Evolutionary conservation across 148 eudicot genomes (phyloP), one percentile per base, ranked within the genome.

Genomic region (Rheum nobile): DNA sequence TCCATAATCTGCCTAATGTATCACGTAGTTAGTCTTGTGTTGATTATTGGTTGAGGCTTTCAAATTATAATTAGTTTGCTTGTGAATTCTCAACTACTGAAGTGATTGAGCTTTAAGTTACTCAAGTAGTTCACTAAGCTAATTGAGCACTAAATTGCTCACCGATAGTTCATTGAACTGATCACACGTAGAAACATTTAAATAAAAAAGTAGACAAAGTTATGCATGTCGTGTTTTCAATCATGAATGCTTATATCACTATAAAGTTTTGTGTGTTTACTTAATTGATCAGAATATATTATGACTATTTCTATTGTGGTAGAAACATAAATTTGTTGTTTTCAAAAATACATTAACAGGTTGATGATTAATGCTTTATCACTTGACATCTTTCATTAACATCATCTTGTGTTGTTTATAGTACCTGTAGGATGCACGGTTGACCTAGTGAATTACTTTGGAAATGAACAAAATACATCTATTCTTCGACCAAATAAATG

Each of bases 371-470:
- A n/a, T n/a, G n/a, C n/a, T n/a, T n/a, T n/a, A n/a, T n/a, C n/a
- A n/a, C n/a, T n/a, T n/a, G n/a, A n/a, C n/a, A n/a, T n/a, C 24
- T 6, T 31, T 14, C 4, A 2, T 34, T 65, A 31, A 32, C 21
- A 34, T 0, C 6, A 16, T 17, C 39, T 65, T 34, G 19, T 6
- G 22, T 34, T 65, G 19, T 73, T 41, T 73, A 47, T 88, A 88
- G 94, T 93, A 38, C 86, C 94, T 16, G 83, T 74, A 26, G 89
- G 88, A 17, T 85, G 87, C 73, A 83, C 84, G 43, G 79, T 77
- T 74, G 94, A 88, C 75, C 87, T 91, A 4, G 88, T 86, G 79
- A 93, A 90, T 79, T 89, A 86, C 83, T 86, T 89, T 38, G 91
- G 88, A 59, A 83, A 83, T 77, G 94, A 93, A 74, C 89, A 82